Evolutionary conservation across 495 filamentous ascomycete species (phyloP), one percentile per base, ranked within the genome.

Genomic region (Penicillium samsonianum): DNA sequence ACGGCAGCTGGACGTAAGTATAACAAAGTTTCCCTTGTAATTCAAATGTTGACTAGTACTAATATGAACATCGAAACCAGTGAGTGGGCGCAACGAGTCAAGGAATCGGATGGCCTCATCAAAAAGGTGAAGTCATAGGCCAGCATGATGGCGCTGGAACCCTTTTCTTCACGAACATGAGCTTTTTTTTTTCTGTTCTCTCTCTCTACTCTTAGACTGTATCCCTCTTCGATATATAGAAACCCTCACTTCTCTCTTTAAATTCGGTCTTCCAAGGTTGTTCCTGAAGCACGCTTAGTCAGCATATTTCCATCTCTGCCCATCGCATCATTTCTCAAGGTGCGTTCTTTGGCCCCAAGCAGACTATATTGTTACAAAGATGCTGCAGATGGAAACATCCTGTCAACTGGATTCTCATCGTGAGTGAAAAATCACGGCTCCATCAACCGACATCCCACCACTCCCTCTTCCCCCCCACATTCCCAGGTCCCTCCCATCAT

Each of bases 1-100:
- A 98, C 79, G 94, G 94, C 16, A 96, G 91, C 65, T 98, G 94
- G 94, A 96, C 93, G 89, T 95, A 70, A 88, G 90, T 90, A 17
- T 6, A 26, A 26, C 14, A 10, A 8, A 25, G 20, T n/a, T 20
- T 22, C 17, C 47, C 47, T 16, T 17, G 10, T 35, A 5, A 7
- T 37, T 33, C 11, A 33, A 11, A 33, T 33, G 30, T 33, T 28
- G 28, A 22, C 53, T 50, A 28, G 31, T 57, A 22, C 57, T 73
- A 58, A 72, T 22, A 12, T 40, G 16, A 1, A 37, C 26, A 20
- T 31, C 19, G 3, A 47, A 46, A 28, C 28, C 53, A 90, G 87
- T 47, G 89, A 92, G 76, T 92, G 88, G 88, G 89, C 89, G 20
- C 87, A 90, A 63, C 80, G 87, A 40, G 84, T 86, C 5, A 79